phyloP scores from a whole-genome alignment of 108 stramenopile species.

The Aurantiochytrium sp. region DNA sequence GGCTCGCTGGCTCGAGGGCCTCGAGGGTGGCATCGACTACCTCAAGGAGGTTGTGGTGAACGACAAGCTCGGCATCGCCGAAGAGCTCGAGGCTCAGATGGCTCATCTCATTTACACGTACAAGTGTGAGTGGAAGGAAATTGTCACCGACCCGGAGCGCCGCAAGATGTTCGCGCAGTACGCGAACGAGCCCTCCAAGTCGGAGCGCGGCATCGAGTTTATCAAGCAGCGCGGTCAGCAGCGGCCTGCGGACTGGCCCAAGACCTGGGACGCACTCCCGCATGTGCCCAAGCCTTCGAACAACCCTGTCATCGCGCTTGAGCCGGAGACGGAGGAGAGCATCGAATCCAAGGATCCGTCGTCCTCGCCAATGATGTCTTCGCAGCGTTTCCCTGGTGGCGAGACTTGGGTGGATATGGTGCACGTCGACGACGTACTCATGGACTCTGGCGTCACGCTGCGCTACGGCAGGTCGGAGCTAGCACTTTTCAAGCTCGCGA shows the following conservation, averaged over 20 bases:
- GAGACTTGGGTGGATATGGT: slow-evolving; percentile 73
- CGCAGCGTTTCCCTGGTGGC: slow-evolving; percentile 62
- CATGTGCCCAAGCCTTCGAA: slow-evolving; percentile 15
- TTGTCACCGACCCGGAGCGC: slow-evolving; percentile 66
- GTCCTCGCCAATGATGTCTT: slow-evolving; percentile 36
- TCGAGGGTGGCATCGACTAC: slow-evolving; percentile 73
- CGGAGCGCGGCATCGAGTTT: slow-evolving; percentile 77
- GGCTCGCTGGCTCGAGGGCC: slow-evolving; percentile 72
- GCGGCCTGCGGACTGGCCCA: slow-evolving; percentile 78
- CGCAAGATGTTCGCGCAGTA: slow-evolving; percentile 74
- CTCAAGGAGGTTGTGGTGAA: slow-evolving; percentile 80
- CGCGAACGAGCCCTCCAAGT: slow-evolving; percentile 64
- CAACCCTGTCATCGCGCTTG: neutral
- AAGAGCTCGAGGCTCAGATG: slow-evolving; percentile 75
- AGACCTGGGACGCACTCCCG: slow-evolving; percentile 69
- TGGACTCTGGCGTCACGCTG: slow-evolving; percentile 71
- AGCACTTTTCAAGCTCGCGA: slow-evolving; percentile 71
- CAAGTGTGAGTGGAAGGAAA: slow-evolving; percentile 87
- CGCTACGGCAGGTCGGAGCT: slow-evolving; percentile 78
- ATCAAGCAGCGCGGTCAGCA: slow-evolving; percentile 70
- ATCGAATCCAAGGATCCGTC: slow-evolving; percentile 46
- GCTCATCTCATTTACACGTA: slow-evolving; percentile 78
- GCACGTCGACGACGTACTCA: slow-evolving; percentile 55
- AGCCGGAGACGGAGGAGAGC: neutral
- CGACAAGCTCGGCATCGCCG: slow-evolving; percentile 79